These are phyloP conservation scores for Starmerella vaccinii DNA, from an alignment of 805 yeast genomes.

Conservation along the genomic window DNA sequence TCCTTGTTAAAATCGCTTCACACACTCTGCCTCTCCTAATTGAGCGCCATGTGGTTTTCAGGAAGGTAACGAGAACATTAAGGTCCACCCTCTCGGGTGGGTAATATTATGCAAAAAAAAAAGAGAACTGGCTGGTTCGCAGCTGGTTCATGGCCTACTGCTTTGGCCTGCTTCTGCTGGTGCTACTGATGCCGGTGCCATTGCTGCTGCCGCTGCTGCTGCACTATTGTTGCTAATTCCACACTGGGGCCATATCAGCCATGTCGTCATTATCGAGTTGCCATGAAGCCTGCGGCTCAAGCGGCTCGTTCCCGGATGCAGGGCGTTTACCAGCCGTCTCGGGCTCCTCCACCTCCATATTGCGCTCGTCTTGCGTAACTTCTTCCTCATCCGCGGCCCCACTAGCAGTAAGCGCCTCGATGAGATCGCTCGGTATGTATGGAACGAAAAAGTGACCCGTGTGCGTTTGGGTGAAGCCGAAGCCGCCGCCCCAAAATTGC, in stretches of 20 bases:
- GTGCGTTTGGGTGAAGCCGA: conserved; percentile 37
- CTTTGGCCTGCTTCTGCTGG: no score
- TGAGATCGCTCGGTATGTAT: conserved; percentile 17
- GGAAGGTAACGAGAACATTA: no score
- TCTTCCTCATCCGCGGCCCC: conserved; percentile 9
- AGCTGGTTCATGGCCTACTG: no score
- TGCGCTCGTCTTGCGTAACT: neutral
- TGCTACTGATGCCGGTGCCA: no score
- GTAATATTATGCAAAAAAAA: no score
- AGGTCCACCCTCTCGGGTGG: no score
- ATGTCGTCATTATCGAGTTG: neutral
- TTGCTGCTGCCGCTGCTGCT: no score
- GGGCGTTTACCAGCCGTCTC: conserved; percentile 11
- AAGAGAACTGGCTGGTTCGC: no score
- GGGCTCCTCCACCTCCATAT: conserved; percentile 11
- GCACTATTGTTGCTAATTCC: neutral
- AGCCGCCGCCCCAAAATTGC: conserved; percentile 55
- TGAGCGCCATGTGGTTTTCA: no score
- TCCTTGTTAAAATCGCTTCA: no score
- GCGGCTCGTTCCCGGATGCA: conserved; percentile 32
- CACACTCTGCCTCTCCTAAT: no score
- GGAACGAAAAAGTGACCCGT: conserved; percentile 36
- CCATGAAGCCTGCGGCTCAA: neutral
- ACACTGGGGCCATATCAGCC: conserved; percentile 13
- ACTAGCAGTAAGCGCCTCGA: conserved; percentile 16